A percentile compares a stretch with the other conserved stretches of the same genome.
Evolutionary conservation across 305 asterid genomes (phyloP).

Genomic region (Caryopteris hybrid): DNA sequence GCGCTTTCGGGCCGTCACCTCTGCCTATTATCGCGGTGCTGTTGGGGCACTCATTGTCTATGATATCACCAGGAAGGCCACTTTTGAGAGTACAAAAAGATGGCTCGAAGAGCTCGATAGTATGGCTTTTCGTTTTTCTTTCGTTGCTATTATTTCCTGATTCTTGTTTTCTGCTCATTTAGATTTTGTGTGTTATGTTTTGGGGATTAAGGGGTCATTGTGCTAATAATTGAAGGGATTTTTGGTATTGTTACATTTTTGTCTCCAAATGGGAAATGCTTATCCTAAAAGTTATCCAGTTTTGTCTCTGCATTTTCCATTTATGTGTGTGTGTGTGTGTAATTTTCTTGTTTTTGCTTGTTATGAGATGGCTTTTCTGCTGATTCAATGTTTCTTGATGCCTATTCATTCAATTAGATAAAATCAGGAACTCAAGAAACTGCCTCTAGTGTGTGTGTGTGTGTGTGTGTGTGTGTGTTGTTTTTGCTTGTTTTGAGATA

Average conservation of each 20-base stretch:
- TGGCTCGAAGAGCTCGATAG: slow-evolving; percentile 77
- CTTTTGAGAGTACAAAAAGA: slow-evolving; percentile 53
- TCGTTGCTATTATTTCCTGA: background rate
- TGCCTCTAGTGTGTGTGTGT: background rate
- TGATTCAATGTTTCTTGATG: background rate
- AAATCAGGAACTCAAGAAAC: background rate
- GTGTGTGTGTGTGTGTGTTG: too few relatives aligned
- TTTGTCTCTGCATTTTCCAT: background rate
- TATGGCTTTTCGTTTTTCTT: slow-evolving; percentile 9
- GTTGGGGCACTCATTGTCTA: slow-evolving; percentile 80
- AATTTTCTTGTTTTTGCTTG: background rate
- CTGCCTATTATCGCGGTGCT: slow-evolving; percentile 81
- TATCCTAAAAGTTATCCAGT: background rate
- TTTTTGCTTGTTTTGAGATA: background rate
- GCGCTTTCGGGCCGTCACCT: slow-evolving; percentile 70
- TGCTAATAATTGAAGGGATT: background rate
- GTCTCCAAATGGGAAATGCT: background rate
- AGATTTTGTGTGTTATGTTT: background rate
- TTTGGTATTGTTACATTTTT: background rate
- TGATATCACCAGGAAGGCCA: slow-evolving; percentile 50
- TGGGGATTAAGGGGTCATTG: background rate
- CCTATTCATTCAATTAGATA: background rate
- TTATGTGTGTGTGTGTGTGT: background rate
- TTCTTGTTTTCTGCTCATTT: background rate
- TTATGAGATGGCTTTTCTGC: background rate